Evolutionary conservation across 2,329 filamentous ascomycete genomes (phyloP).

Genomic region (Phyllosticta capitalensis): DNA sequence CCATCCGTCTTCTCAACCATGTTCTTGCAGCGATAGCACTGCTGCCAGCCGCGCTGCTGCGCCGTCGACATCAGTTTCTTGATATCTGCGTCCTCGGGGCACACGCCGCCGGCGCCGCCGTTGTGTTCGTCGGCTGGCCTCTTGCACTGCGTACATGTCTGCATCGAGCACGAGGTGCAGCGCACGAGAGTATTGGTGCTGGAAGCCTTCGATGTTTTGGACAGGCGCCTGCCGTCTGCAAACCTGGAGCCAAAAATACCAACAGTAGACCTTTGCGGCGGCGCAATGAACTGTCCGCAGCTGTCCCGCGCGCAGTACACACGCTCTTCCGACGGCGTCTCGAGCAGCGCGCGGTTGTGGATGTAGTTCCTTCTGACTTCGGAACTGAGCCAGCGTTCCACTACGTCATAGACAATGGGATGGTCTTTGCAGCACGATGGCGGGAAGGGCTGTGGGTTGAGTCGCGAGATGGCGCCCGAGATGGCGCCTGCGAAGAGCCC

Average conservation of each 20-base stretch:
- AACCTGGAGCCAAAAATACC: too few species aligned
- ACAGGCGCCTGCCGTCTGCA: too few species aligned
- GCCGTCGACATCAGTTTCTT: conserved; percentile 14
- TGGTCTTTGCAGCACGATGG: background rate
- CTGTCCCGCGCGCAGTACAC: background rate
- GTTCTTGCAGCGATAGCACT: conserved; percentile 12
- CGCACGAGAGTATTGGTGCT: background rate
- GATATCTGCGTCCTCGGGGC: conserved; percentile 15
- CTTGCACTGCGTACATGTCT: background rate
- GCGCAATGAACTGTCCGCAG: background rate
- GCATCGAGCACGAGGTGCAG: background rate
- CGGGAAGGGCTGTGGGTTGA: background rate
- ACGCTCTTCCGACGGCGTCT: background rate
- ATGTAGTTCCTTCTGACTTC: background rate
- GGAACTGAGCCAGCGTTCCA: background rate
- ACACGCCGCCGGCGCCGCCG: conserved; percentile 9
- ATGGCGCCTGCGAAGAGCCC: background rate
- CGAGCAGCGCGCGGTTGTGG: background rate
- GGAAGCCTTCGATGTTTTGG: too few species aligned
- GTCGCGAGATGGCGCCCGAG: background rate
- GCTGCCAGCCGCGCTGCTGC: conserved; percentile 13
- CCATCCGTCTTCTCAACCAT: conserved; percentile 13
- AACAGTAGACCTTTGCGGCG: too few species aligned
- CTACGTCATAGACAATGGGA: background rate
- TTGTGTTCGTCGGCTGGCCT: background rate